Base-by-base conservation (phyloP, 371 early-diverging fungal species). In the Mortierella sp. region DNA sequence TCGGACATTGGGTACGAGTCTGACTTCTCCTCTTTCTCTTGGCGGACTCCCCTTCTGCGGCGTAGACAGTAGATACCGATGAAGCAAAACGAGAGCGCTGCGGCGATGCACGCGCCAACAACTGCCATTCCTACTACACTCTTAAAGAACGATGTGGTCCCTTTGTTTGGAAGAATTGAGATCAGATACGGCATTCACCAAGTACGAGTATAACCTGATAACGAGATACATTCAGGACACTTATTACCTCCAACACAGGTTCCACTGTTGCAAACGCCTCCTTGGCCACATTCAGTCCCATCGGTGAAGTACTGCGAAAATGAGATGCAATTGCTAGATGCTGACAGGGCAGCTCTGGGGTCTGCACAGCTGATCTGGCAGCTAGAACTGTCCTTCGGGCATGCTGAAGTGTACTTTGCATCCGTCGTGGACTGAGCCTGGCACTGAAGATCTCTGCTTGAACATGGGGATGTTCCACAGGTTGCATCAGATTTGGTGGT, bases 281-380 rank as follows among this genome's bases (percentile, higher is more conserved):
- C 83, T 56, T 81, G 78, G 13, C 96, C 96, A 73, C 97, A 97
- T 1, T 89, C 83, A 0, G 96, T 95, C 17, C 96, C 97, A 63
- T 97, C 96, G 27, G 92, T 76, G 65, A 94, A 96, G 63, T 83
- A 81, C 9, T 91, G 91, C 13, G 86, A 86, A 62, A 95, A 82
- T 16, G 82, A 50, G 22, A 89, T 60, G 76, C 96, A 95, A 14
- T 69, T 71, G 2, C 49, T 3, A 2, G 60, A n/a, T 12, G 41
- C 54, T 13, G 45, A 19, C 1, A 45, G 27, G 12, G 40, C 21
- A 17, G 45, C 39, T 3, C 39, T 57, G 25, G 60, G 55, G 47
- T 58, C 49, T 1, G 43, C 28, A n/a, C 72, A 71, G 41, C 57
- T 55, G 3, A 43, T 67, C 49, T n/a, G 78, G 62, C 34, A 77